These are phyloP conservation scores for Neofusicoccum cordaticola DNA, from an alignment of 2,329 filamentous ascomycete genomes.

Conservation along the genomic window DNA sequence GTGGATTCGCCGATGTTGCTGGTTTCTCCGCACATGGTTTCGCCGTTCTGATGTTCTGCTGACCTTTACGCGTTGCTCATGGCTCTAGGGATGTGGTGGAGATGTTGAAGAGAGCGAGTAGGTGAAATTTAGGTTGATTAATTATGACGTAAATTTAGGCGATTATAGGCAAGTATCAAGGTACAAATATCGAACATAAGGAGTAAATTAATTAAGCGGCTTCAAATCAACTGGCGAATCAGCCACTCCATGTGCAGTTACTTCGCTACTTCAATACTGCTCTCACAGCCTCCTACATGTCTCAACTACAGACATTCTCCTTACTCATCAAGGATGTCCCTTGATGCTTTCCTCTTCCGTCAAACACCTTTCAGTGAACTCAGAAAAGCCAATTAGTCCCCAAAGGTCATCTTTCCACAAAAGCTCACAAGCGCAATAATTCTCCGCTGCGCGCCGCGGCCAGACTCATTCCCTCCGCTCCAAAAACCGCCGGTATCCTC, in stretches of 20 bases:
- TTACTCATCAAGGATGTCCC: no score
- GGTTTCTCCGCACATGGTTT: background rate
- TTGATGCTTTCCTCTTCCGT: no score
- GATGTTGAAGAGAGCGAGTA: background rate
- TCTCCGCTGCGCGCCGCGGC: no score
- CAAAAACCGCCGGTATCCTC: background rate
- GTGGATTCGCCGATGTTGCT: background rate
- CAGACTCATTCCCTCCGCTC: background rate
- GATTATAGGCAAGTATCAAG: background rate
- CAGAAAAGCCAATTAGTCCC: no score
- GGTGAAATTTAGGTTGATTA: background rate
- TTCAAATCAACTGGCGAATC: background rate
- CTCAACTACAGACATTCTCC: no score
- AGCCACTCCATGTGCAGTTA: background rate
- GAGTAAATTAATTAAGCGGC: background rate
- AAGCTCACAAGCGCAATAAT: background rate
- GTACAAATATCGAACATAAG: background rate
- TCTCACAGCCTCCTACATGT: no score
- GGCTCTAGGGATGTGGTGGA: no score
- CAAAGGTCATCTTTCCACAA: no score
- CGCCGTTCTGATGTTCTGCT: background rate
- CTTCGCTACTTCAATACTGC: no score
- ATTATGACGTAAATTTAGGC: background rate
- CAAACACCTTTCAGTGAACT: background rate
- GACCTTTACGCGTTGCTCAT: background rate